These are phyloP conservation scores for Leucogyrophana mollusca DNA, from an alignment of 768 basidiomycete species.

Conservation along the genomic window DNA sequence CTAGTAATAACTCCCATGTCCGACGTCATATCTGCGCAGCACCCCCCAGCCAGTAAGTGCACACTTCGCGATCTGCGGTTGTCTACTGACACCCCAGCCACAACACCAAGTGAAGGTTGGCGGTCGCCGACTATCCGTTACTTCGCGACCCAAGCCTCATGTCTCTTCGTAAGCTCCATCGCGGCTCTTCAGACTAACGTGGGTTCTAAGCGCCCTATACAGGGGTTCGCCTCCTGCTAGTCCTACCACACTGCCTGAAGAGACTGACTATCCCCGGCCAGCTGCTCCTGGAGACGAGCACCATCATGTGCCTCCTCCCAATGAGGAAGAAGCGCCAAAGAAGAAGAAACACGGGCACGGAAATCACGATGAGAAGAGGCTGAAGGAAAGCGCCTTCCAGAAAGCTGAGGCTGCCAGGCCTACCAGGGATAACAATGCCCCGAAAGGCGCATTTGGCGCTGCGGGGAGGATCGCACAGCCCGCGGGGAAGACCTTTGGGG, in stretches of 20 bases:
- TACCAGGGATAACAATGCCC: slow-evolving; percentile 38
- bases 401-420: slow-evolving; percentile 51
- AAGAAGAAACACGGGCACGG: slow-evolving; percentile 47
- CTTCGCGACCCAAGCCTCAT: slow-evolving; percentile 38
- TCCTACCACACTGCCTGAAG: slow-evolving; percentile 19
- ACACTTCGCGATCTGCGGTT: neutral
- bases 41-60: slow-evolving; percentile 49
- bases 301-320: slow-evolving; percentile 29
- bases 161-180: slow-evolving; percentile 28
- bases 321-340: slow-evolving; percentile 46
- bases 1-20: slow-evolving; percentile 23
- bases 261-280: slow-evolving; percentile 51
- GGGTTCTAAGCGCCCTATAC: neutral
- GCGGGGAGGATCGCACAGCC: slow-evolving; percentile 60
- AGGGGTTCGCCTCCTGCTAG: slow-evolving; percentile 9
- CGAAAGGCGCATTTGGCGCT: slow-evolving; percentile 38
- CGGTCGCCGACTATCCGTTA: slow-evolving; percentile 49
- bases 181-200: neutral
- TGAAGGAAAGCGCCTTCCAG: slow-evolving; percentile 38
- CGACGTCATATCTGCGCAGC: slow-evolving; percentile 31
- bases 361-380: slow-evolving; percentile 41
- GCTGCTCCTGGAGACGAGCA: slow-evolving; percentile 34
- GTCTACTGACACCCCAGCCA: neutral
- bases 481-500: slow-evolving; percentile 40
- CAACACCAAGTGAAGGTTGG: slow-evolving; percentile 38